Percentiles rank a stretch among this genome's conserved stretches.
These are phyloP conservation scores for Tremellales sp. DNA, from an alignment of 1,284 basidiomycete species.

Conservation along the genomic window DNA sequence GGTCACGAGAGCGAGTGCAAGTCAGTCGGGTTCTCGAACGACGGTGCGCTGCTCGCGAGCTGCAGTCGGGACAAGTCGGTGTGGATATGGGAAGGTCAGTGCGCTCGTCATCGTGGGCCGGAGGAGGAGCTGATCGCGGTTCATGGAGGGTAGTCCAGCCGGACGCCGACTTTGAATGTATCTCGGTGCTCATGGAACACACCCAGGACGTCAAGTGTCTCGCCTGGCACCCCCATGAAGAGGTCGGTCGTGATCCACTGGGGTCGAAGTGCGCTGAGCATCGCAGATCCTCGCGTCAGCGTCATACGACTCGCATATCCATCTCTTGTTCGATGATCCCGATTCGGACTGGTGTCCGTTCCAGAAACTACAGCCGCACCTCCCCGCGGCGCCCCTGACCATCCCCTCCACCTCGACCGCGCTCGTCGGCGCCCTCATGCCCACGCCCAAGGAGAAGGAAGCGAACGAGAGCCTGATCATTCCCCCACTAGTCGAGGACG, in stretches of 20 bases:
- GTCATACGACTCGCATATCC: slow-evolving; percentile 96
- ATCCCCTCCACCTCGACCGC: slow-evolving; percentile 13
- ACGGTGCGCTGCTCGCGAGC: slow-evolving; percentile 79
- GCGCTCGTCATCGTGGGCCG: too few relatives aligned
- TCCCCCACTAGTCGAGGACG: slow-evolving; percentile 46
- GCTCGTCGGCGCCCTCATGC: slow-evolving; percentile 15
- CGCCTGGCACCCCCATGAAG: slow-evolving; percentile 91
- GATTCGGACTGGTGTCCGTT: slow-evolving; percentile 93
- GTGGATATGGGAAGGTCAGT: slow-evolving; percentile 95
- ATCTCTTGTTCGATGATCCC: slow-evolving; percentile 90
- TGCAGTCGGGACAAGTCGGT: slow-evolving; percentile 96
- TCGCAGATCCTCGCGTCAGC: slow-evolving; percentile 86
- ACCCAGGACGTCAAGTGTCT: slow-evolving; percentile 94
- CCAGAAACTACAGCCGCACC: slow-evolving; percentile 71
- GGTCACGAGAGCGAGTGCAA: slow-evolving; percentile 99
- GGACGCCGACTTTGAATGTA: slow-evolving; percentile 91
- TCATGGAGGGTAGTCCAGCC: slow-evolving; percentile 80
- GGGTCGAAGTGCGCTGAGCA: slow-evolving; percentile 5
- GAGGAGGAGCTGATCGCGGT: too few relatives aligned
- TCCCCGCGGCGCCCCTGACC: slow-evolving; percentile 49
- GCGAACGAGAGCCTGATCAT: slow-evolving; percentile 30
- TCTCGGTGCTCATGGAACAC: slow-evolving; percentile 96
- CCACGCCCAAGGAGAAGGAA: slow-evolving; percentile 23
- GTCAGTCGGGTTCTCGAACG: slow-evolving; percentile 76
- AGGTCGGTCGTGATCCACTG: slow-evolving; percentile 56